Evolutionary conservation across 768 basidiomycete species (phyloP), one percentile per base, ranked within the genome.

Genomic region (Boletus vinaceobasis): DNA sequence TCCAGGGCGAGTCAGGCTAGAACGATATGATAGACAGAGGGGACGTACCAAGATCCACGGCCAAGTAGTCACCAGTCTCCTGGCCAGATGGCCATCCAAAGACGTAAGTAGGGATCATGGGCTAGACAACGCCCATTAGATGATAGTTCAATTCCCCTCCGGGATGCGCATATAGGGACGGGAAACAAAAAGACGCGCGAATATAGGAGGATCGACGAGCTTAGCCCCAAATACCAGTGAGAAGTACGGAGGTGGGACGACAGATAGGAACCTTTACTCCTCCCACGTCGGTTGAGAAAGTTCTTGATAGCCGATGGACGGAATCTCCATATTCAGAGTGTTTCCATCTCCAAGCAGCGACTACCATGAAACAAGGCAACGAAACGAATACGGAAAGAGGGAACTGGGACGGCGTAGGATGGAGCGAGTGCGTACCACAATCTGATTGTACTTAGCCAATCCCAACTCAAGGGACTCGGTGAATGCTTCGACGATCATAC

Each of bases 401-500:
- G 26, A 21, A 43, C 27, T 44, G 47, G 36, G 40, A 44, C 19
- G n/a, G 21, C 2, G 15, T 29, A 23, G n/a, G 14, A 42, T 36
- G 51, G 11, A 36, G 37, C 13, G n/a, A 39, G 52, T 51, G 84
- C 93, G 63, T 71, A 96, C 96, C 72, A 98, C 94, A 36, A 88
- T 78, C 75, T 98, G 90, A 21, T 84, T 82, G 26, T 80, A 79
- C 72, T 95, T 88, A 60, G 87, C 76, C 47, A 99, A 75, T 14
- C 97, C 97, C 26, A 82, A 72, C 64, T 97, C 94, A 27, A 99
- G 80, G 2, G 90, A 85, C 44, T 98, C 95, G 68, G 92, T 86
- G 77, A 99, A 94, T 0, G 95, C 90, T 68, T 97, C 92, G 26
- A 95, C 93, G 66, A 98, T 97, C 84, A 95, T 96, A 45, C 93